Evolutionary conservation across 228 moss, liverwort and hornwort genomes (phyloP).

Genomic region (Sphagnum magellanicum): DNA sequence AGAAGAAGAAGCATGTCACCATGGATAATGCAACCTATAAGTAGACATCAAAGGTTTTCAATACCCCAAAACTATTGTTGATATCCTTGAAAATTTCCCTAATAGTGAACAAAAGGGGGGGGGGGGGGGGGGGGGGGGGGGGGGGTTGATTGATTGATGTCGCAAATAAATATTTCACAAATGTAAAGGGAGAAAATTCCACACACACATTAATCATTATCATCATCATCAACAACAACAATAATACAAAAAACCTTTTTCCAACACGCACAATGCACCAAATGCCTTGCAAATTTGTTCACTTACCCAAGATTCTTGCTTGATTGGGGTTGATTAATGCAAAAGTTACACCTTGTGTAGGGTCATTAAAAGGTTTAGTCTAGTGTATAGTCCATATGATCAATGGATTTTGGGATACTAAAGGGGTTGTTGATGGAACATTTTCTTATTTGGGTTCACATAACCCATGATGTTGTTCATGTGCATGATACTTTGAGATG

Average conservation of each 20-base stretch:
- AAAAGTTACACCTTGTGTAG: constrained; percentile 4
- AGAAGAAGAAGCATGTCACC: no score
- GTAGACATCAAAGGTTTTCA: neutral
- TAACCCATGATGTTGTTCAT: constrained; percentile 50
- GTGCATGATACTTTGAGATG: constrained; percentile 30
- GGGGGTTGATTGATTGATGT: no score
- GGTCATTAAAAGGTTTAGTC: neutral
- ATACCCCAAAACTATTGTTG: no score
- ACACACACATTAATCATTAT: no score
- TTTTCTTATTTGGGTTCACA: constrained; percentile 46
- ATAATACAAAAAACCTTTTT: neutral
- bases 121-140: no score
- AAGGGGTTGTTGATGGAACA: constrained; percentile 47
- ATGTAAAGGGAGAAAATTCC: no score
- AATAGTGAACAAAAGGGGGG: no score
- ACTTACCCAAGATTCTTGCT: neutral
- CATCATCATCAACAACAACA: no score
- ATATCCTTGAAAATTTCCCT: no score
- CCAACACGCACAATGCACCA: neutral
- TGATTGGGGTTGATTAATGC: constrained; percentile 30
- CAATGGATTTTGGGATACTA: constrained; percentile 70
- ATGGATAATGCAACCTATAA: no score
- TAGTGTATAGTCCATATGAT: constrained; percentile 30
- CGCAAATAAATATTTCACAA: no score
- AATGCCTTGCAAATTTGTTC: no score